Percentiles rank a stretch among this genome's conserved stretches.
phyloP scores from a whole-genome alignment of 768 basidiomycete species.

The Postia placenta region DNA sequence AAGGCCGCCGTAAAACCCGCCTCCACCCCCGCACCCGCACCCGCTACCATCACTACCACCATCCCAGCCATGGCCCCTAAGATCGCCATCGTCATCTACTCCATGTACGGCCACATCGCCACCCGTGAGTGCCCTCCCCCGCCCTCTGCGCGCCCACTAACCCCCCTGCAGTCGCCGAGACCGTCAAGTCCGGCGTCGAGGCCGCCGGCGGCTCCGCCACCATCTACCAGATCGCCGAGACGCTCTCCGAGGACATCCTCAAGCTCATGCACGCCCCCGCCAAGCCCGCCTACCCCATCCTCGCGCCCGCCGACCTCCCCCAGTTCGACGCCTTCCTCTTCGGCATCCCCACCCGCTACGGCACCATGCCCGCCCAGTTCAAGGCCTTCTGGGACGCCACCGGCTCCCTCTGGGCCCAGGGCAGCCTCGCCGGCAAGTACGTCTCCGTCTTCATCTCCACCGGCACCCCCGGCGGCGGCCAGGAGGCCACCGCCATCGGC shows the following conservation, averaged over 20 bases:
- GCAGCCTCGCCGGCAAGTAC: conserved; percentile 69
- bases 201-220: conserved; percentile 37
- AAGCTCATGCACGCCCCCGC: conserved; percentile 64
- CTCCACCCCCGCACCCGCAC: conserved; percentile 6
- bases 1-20: conserved; percentile 1
- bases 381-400: conserved; percentile 81
- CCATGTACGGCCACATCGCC: conserved; percentile 70
- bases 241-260: conserved; percentile 64
- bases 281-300: conserved; percentile 67
- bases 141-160: background rate
- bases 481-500: conserved; percentile 36
- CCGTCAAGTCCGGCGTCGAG: conserved; percentile 36
- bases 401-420: conserved; percentile 55
- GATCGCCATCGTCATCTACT: conserved; percentile 70
- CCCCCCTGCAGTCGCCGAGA: conserved; percentile 51
- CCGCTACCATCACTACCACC: conserved; percentile 7
- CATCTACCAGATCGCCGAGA: conserved; percentile 68
- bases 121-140: conserved; percentile 33
- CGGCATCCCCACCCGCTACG: conserved; percentile 78
- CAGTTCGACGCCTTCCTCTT: conserved; percentile 72
- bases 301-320: conserved; percentile 50
- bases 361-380: conserved; percentile 77
- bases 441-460: conserved; percentile 73
- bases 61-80: conserved; percentile 32
- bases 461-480: conserved; percentile 69